Percentiles rank a stretch among this genome's conserved stretches.
Conservation (phyloP, 192 early-diverging fungal species). For the Coemansia sp. region DNA sequence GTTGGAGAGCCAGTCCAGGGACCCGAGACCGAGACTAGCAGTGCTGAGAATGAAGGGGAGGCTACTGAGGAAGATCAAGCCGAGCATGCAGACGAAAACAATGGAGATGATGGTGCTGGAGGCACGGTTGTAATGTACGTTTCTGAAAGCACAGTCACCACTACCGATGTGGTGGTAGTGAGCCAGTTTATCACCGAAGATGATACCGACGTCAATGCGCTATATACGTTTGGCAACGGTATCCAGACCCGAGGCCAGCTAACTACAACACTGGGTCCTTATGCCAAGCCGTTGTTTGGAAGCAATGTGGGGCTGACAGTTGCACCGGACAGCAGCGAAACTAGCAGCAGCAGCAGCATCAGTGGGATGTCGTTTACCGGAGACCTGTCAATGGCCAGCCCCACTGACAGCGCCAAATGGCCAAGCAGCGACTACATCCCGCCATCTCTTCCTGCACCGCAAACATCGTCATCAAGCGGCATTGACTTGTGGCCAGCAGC, state of each 20-base stretch:
- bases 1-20: slow-evolving; percentile 23
- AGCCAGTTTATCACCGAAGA: slow-evolving; percentile 36
- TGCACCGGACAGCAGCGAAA: slow-evolving; percentile 9
- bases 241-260: slow-evolving; percentile 36
- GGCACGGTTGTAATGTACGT: slow-evolving; percentile 37
- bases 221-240: slow-evolving; percentile 35
- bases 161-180: slow-evolving; percentile 33
- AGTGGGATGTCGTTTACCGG: slow-evolving; percentile 18
- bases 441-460: slow-evolving; percentile 19
- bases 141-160: slow-evolving; percentile 37
- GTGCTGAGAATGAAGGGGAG: neutral
- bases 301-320: slow-evolving; percentile 44
- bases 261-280: slow-evolving; percentile 25
- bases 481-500: slow-evolving; percentile 15
- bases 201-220: slow-evolving; percentile 21
- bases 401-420: slow-evolving; percentile 16
- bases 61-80: neutral
- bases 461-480: slow-evolving; percentile 2
- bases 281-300: slow-evolving; percentile 34
- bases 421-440: slow-evolving; percentile 24
- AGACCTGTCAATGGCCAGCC: slow-evolving; percentile 9
- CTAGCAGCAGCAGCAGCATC: neutral
- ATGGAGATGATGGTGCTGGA: neutral
- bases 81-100: slow-evolving; percentile 3
- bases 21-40: neutral